Evolutionary conservation across 768 basidiomycete species (phyloP).

Genomic region (Psilocybe cyanescens): DNA sequence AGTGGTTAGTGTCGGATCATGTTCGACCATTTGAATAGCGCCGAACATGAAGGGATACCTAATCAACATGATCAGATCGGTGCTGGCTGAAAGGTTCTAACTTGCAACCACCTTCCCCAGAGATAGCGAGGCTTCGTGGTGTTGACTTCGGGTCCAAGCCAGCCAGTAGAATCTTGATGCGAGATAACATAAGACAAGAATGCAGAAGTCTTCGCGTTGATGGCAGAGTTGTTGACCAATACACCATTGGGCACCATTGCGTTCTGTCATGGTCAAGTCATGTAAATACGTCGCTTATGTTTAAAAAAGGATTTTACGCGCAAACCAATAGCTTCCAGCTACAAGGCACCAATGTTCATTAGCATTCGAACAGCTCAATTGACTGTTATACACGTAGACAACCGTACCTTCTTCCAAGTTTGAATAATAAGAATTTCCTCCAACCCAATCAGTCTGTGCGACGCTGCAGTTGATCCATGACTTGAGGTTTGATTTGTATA

Average conservation of each 20-base stretch:
- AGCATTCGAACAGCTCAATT: background rate
- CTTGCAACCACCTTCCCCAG: slow-evolving; percentile 47
- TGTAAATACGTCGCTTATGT: background rate
- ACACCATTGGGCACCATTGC: slow-evolving; percentile 58
- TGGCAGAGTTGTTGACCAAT: slow-evolving; percentile 46
- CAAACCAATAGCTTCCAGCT: slow-evolving; percentile 67
- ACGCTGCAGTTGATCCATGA: slow-evolving; percentile 27
- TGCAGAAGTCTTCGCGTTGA: slow-evolving; percentile 48
- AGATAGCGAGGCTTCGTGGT: slow-evolving; percentile 56
- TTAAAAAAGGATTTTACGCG: slow-evolving; percentile 27
- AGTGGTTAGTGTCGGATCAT: slow-evolving; percentile 43
- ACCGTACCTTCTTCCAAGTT: slow-evolving; percentile 44
- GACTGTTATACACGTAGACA: background rate
- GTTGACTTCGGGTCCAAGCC: slow-evolving; percentile 59
- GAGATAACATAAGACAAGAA: slow-evolving; percentile 55
- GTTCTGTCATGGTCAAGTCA: slow-evolving; percentile 31
- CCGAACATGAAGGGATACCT: slow-evolving; percentile 64
- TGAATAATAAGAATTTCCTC: slow-evolving; percentile 43
- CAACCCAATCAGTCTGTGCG: slow-evolving; percentile 45
- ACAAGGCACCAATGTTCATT: background rate
- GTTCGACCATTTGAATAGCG: slow-evolving; percentile 60
- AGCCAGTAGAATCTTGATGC: slow-evolving; percentile 56
- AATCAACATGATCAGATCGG: background rate
- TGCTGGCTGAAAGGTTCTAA: background rate
- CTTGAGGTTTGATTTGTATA: too few species aligned